Evolutionary conservation across 2,329 filamentous ascomycete genomes (phyloP).

Genomic region (Penicillium corylophilum): DNA sequence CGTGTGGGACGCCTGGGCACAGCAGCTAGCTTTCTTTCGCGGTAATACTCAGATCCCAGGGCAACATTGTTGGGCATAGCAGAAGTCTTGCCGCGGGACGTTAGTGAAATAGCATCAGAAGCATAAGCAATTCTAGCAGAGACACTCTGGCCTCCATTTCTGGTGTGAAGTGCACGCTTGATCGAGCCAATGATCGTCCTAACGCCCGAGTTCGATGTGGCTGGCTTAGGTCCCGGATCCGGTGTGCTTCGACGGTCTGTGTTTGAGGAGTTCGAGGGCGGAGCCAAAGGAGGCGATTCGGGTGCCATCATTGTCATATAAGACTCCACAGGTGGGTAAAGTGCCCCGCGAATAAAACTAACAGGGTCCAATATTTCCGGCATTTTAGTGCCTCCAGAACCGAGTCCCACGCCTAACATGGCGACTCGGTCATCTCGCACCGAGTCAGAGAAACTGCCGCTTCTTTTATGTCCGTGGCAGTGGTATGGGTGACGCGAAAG

Average conservation of each 20-base stretch:
- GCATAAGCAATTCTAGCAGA: conserved; percentile 38
- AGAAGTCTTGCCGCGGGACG: conserved; percentile 40
- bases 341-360: conserved; percentile 80
- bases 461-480: conserved; percentile 69
- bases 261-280: conserved; percentile 25
- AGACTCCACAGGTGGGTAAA: conserved; percentile 78
- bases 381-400: conserved; percentile 47
- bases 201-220: conserved; percentile 62
- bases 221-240: conserved; percentile 27
- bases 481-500: conserved; percentile 49
- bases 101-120: conserved; percentile 28
- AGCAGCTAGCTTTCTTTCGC: conserved; percentile 38
- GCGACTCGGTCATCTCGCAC: conserved; percentile 65
- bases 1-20: conserved; percentile 56
- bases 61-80: conserved; percentile 46
- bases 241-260: conserved; percentile 32
- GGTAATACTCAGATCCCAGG: conserved; percentile 46
- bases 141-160: conserved; percentile 37
- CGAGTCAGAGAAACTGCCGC: conserved; percentile 84
- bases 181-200: conserved; percentile 84
- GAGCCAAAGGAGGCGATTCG: conserved; percentile 44
- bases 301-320: conserved; percentile 69
- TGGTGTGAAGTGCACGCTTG: conserved; percentile 72
- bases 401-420: conserved; percentile 48
- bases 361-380: conserved; percentile 70